Conservation (phyloP, 257 asterid genomes). For the Ophiorrhiza pumila region DNA sequence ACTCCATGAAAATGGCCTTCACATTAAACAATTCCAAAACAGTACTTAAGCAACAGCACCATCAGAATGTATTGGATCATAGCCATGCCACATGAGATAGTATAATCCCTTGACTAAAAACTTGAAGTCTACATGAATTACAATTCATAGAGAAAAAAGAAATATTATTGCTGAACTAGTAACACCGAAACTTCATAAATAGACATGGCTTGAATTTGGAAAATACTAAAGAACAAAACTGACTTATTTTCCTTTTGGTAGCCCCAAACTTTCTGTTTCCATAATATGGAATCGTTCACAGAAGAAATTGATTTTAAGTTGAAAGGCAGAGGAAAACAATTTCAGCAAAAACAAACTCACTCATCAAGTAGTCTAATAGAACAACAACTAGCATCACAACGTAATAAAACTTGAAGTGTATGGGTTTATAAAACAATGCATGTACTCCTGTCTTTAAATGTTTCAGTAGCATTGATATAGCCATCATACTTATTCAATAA, state of each 20-base stretch:
- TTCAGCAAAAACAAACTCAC: not conserved
- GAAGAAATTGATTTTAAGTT: not conserved
- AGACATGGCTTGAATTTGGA: too few relatives aligned
- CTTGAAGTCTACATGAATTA: not conserved
- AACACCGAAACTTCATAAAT: not conserved
- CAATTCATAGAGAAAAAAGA: not conserved
- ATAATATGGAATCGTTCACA: not conserved
- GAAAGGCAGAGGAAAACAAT: not conserved
- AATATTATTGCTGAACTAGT: not conserved
- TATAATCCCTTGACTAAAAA: not conserved
- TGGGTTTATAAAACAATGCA: not conserved
- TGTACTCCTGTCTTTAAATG: not conserved
- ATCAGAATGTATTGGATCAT: not conserved
- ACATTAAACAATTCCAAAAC: not conserved
- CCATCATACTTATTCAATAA: too few relatives aligned
- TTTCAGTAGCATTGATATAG: too few relatives aligned
- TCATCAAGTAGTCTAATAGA: not conserved
- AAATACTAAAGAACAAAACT: too few relatives aligned
- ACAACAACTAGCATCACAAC: not conserved
- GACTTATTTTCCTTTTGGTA: not conserved
- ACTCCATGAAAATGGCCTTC: slow-evolving; percentile 17
- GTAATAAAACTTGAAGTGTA: not conserved
- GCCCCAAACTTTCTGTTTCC: not conserved
- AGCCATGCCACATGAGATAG: not conserved
- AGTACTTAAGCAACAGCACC: not conserved